Evolutionary conservation across 1,139 yeast genomes (phyloP).

Genomic region (Protomyces pachydermus): DNA sequence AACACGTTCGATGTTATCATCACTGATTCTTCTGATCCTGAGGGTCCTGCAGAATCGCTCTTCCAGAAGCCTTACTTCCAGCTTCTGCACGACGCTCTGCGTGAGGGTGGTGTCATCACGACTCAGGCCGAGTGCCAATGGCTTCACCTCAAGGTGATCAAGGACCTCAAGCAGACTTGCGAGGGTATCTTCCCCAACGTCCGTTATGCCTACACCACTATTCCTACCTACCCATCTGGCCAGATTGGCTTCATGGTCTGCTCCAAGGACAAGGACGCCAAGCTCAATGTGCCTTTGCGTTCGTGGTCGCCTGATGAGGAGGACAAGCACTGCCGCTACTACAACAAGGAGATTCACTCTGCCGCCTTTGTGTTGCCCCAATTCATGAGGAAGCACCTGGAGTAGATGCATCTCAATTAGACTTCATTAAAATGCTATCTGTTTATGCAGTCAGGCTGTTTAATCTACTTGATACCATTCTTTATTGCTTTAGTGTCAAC

Average conservation of each 20-base stretch:
- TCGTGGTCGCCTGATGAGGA: slow-evolving; percentile 49
- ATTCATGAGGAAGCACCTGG: slow-evolving; percentile 58
- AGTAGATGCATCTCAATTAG: slow-evolving; percentile 25
- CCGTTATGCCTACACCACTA: slow-evolving; percentile 63
- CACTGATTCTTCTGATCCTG: slow-evolving; percentile 95
- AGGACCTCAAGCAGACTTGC: slow-evolving; percentile 57
- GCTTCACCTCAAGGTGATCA: slow-evolving; percentile 70
- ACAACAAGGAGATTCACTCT: slow-evolving; percentile 64
- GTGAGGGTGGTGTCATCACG: slow-evolving; percentile 71
- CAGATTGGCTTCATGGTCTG: slow-evolving; percentile 86
- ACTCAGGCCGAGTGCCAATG: slow-evolving; percentile 91
- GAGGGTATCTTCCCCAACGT: slow-evolving; percentile 65
- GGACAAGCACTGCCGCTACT: slow-evolving; percentile 57
- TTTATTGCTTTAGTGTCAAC: background rate
- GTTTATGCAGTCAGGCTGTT: background rate
- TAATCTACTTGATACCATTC: background rate
- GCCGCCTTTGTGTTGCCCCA: slow-evolving; percentile 83
- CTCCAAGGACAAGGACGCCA: slow-evolving; percentile 52
- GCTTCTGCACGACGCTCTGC: slow-evolving; percentile 62
- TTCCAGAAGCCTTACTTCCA: slow-evolving; percentile 80
- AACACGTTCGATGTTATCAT: slow-evolving; percentile 75
- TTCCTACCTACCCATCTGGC: slow-evolving; percentile 88
- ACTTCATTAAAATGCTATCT: background rate
- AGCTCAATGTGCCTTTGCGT: slow-evolving; percentile 57
- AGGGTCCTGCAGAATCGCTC: slow-evolving; percentile 94